Percentiles rank a stretch among this genome's conserved stretches.
Conservation (phyloP, 1,284 basidiomycete species). For the Moniliophthora roreri region DNA sequence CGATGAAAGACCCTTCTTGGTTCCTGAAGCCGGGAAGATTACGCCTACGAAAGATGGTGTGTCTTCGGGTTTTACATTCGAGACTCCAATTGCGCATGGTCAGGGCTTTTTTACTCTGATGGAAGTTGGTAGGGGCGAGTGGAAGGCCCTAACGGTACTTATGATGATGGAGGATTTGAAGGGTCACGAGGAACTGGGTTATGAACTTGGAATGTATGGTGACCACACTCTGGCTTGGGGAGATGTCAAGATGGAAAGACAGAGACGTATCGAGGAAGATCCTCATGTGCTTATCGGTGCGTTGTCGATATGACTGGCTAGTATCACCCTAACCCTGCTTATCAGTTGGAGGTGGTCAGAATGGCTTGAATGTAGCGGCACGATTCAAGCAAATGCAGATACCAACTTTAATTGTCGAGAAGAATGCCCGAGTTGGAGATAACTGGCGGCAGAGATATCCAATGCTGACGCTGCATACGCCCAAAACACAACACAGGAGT, state of each 20-base stretch:
- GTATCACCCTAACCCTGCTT: neutral
- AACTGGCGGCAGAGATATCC: slow-evolving; percentile 56
- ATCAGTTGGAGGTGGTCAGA: slow-evolving; percentile 55
- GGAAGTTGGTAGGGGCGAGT: slow-evolving; percentile 21
- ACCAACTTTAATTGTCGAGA: slow-evolving; percentile 48
- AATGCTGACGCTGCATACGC: slow-evolving; percentile 47
- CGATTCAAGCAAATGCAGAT: slow-evolving; percentile 52
- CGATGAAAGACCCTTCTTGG: slow-evolving; percentile 25
- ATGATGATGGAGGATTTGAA: slow-evolving; percentile 29
- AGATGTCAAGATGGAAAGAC: slow-evolving; percentile 25
- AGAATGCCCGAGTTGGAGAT: slow-evolving; percentile 47
- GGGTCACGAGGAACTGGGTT: slow-evolving; percentile 32
- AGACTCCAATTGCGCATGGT: slow-evolving; percentile 34
- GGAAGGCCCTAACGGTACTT: slow-evolving; percentile 34
- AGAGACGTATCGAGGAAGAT: slow-evolving; percentile 27
- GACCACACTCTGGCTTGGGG: slow-evolving; percentile 32
- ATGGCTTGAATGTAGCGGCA: slow-evolving; percentile 52
- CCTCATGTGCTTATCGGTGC: slow-evolving; percentile 35
- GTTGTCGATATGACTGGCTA: slow-evolving; percentile 5
- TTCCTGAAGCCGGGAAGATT: slow-evolving; percentile 24
- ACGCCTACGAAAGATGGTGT: slow-evolving; percentile 24
- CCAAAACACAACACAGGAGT: slow-evolving; percentile 35
- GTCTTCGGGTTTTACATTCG: slow-evolving; percentile 38
- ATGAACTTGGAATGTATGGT: slow-evolving; percentile 30
- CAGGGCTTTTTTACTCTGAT: slow-evolving; percentile 37